A percentile compares a stretch with the other conserved stretches of the same genome.
Evolutionary conservation across 2,329 filamentous ascomycete species (phyloP).

Genomic region (Periconia sp.): DNA sequence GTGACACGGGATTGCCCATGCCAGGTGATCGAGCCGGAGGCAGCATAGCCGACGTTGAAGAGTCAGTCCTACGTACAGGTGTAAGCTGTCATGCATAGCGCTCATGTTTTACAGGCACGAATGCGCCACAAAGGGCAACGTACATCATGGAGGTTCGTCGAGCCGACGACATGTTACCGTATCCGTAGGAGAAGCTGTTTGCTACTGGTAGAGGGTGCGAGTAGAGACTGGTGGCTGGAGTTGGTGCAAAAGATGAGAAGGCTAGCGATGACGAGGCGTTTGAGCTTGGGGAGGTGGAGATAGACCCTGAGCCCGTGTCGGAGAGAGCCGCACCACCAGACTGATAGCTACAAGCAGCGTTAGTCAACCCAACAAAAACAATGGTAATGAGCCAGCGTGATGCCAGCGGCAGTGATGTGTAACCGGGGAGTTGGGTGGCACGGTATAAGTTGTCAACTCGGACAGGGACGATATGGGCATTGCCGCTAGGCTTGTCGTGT

Average conservation of each 20-base stretch:
- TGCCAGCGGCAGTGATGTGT: conserved; percentile 47
- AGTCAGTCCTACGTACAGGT: conserved; percentile 49
- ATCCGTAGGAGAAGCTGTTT: conserved; percentile 44
- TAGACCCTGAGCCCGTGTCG: conserved; percentile 63
- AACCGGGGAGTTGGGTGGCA: conserved; percentile 46
- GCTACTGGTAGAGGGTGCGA: conserved; percentile 35
- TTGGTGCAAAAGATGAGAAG: conserved; percentile 46
- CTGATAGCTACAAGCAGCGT: conserved; percentile 56
- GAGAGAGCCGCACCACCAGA: conserved; percentile 56
- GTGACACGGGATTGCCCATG: conserved; percentile 50
- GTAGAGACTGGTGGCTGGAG: conserved; percentile 42
- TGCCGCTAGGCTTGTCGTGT: conserved; percentile 50
- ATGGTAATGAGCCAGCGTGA: conserved; percentile 33
- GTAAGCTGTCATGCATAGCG: conserved; percentile 48
- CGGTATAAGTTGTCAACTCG: conserved; percentile 46
- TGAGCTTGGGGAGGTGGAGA: conserved; percentile 59
- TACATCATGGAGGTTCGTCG: conserved; percentile 53
- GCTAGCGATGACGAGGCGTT: conserved; percentile 55
- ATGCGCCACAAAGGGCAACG: conserved; percentile 46
- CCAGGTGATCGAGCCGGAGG: conserved; percentile 50
- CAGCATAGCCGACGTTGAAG: conserved; percentile 56
- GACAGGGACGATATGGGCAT: conserved; percentile 44
- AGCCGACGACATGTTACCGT: conserved; percentile 47
- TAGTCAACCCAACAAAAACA: conserved; percentile 41
- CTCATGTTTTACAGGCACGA: conserved; percentile 39